Evolutionary conservation across 2,329 filamentous ascomycete species (phyloP).

Genomic region (Corniculantispora saksenae): DNA sequence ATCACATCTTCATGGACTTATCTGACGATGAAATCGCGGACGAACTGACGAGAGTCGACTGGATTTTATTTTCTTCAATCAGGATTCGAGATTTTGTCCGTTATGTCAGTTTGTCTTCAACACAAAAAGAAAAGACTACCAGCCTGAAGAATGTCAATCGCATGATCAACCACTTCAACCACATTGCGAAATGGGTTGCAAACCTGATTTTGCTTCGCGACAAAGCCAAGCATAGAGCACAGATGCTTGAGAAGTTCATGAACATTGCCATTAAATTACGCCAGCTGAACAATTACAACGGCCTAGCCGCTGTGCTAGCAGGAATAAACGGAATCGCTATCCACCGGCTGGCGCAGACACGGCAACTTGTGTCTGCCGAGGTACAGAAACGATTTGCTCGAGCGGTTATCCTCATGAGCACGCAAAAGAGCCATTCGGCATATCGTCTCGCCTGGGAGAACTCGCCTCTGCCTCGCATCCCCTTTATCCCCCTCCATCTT

Average conservation of each 20-base stretch:
- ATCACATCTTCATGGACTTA: constrained; percentile 86
- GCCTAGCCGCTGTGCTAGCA: constrained; percentile 88
- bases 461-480: constrained; percentile 83
- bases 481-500: constrained; percentile 86
- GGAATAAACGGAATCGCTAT: constrained; percentile 88
- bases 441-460: constrained; percentile 99
- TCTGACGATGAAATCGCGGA: constrained; percentile 83
- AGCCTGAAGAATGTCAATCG: constrained; percentile 85
- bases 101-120: constrained; percentile 75
- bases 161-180: constrained; percentile 92
- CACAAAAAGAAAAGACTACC: constrained; percentile 73
- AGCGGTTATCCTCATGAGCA: constrained; percentile 88
- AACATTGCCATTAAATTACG: constrained; percentile 81
- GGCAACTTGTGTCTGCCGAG: constrained; percentile 69
- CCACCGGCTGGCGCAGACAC: constrained; percentile 78
- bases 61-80: constrained; percentile 97
- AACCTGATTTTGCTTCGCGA: constrained; percentile 87
- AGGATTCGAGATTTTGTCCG: constrained; percentile 89
- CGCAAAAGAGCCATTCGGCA: constrained; percentile 87
- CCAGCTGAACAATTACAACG: constrained; percentile 95
- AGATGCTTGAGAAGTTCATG: constrained; percentile 96
- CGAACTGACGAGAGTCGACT: constrained; percentile 93
- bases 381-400: constrained; percentile 84
- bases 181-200: constrained; percentile 78
- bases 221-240: constrained; percentile 91